Evolutionary conservation across 1,139 yeast species (phyloP), one percentile per base, ranked within the genome.

Genomic region (Yamadazyma kanchanaburiensis): DNA sequence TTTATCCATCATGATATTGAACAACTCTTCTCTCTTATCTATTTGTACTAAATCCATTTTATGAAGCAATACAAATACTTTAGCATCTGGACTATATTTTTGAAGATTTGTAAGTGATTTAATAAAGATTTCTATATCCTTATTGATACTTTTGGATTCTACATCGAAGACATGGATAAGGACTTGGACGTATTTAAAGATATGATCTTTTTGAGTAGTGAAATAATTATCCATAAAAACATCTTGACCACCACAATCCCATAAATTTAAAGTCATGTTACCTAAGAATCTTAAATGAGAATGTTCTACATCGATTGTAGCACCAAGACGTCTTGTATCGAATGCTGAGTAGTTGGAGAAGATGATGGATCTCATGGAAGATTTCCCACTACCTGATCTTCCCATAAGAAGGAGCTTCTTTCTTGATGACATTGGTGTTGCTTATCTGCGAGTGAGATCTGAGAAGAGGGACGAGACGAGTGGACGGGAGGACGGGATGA

Each of bases 231-330:
- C 96, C 86, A 94, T 89, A 48, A 89, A 94, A 3, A 85, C 89
- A 55, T 91, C 97, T 57, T 91, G 99, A 3, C 95, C 95, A 44
- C 98, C 99, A 60, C 98, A 91, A 55, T 91, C 99, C 98, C 98
- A 89, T 20, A 91, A 64, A 47, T 91, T 91, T 34, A 91, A 69
- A 2, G 96, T 88, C 94, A 91, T 87, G 53, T 91, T 89, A 4
- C 96, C 96, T 37, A 91, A 65, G 51, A 91, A 89, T 34, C 97
- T 66, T 32, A 91, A 65, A 58, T 91, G 96, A 4, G 97, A 88
- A 52, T 91, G 96, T 53, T 94, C 98, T 15, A 91, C 97, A 51
- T 94, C 98, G 38, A 94, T 89, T 1, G 98, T 91, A 15, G 98
- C 98, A 1, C 98, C 98, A 11, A 91, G 62, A 39, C 98, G 69